A percentile compares a stretch with the other conserved stretches of the same genome.
Conservation (phyloP, 2,329 filamentous ascomycete genomes). For the Phyllosticta citribraziliensis region DNA sequence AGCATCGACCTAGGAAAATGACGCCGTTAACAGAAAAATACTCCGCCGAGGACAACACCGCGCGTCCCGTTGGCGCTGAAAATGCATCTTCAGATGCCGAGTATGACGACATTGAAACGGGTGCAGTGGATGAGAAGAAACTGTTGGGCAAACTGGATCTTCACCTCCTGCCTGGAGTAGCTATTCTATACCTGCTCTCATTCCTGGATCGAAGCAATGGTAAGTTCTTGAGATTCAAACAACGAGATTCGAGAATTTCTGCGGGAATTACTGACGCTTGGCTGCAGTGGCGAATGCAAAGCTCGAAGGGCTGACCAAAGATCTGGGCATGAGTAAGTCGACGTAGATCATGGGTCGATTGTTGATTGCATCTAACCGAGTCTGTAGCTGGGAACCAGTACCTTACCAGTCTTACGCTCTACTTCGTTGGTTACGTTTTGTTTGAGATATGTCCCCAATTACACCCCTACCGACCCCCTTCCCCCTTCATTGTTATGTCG, state of each 20-base stretch:
- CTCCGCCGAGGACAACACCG: not conserved
- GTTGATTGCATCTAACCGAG: slow-evolving; percentile 22
- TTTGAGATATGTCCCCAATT: slow-evolving; percentile 27
- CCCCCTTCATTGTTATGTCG: not conserved
- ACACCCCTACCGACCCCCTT: not conserved
- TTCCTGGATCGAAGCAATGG: slow-evolving; percentile 30
- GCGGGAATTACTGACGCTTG: not conserved
- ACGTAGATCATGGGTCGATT: not conserved
- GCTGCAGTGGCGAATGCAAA: slow-evolving; percentile 35
- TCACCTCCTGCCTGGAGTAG: slow-evolving; percentile 34
- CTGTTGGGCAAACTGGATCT: slow-evolving; percentile 48
- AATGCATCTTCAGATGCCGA: slow-evolving; percentile 2
- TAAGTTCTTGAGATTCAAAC: slow-evolving; percentile 10
- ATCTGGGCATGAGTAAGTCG: slow-evolving; percentile 21
- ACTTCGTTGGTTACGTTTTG: slow-evolving; percentile 47
- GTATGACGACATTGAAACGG: slow-evolving; percentile 18
- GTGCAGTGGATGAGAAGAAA: slow-evolving; percentile 43
- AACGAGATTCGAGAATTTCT: not conserved
- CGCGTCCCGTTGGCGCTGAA: not conserved
- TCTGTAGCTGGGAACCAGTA: slow-evolving; percentile 40
- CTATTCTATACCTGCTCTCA: slow-evolving; percentile 30
- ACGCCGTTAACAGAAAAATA: not conserved
- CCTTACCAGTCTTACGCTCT: slow-evolving; percentile 54
- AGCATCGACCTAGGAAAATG: not conserved
- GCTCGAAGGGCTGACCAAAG: slow-evolving; percentile 26